These are phyloP conservation scores for Xylaria bambusicola DNA, from an alignment of 495 filamentous ascomycete genomes.

Conservation along the genomic window DNA sequence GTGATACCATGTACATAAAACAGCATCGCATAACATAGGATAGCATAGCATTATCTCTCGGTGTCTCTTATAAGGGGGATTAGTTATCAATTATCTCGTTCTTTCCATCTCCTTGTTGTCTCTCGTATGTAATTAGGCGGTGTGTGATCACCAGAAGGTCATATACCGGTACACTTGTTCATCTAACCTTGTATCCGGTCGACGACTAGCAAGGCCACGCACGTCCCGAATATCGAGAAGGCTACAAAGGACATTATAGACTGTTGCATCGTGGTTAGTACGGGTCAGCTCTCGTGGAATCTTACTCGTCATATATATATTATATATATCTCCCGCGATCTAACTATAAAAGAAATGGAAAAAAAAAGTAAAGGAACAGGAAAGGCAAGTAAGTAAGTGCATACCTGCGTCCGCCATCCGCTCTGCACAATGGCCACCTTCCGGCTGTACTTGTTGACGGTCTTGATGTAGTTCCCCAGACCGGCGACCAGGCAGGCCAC, in stretches of 20 bases:
- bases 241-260: conserved; percentile 73
- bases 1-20: conserved; percentile 23
- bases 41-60: not conserved
- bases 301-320: too few relatives aligned
- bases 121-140: not conserved
- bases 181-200: conserved; percentile 9
- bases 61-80: not conserved
- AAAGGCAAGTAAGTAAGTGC: not conserved
- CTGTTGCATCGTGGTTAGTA: not conserved
- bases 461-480: conserved; percentile 82
- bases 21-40: not conserved
- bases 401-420: conserved; percentile 83
- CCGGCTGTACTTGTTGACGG: conserved; percentile 79
- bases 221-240: conserved; percentile 77
- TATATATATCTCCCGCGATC: too few relatives aligned
- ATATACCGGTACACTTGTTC: not conserved
- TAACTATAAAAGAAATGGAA: not conserved
- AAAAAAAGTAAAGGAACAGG: not conserved
- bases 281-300: too few relatives aligned
- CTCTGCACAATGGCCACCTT: conserved; percentile 84
- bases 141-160: not conserved
- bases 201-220: conserved; percentile 54
- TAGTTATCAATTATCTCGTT: not conserved
- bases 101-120: not conserved
- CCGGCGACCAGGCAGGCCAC: conserved; percentile 74